Conservation (phyloP, 345 rosid genomes). For the Hypericum androsaemum region DNA sequence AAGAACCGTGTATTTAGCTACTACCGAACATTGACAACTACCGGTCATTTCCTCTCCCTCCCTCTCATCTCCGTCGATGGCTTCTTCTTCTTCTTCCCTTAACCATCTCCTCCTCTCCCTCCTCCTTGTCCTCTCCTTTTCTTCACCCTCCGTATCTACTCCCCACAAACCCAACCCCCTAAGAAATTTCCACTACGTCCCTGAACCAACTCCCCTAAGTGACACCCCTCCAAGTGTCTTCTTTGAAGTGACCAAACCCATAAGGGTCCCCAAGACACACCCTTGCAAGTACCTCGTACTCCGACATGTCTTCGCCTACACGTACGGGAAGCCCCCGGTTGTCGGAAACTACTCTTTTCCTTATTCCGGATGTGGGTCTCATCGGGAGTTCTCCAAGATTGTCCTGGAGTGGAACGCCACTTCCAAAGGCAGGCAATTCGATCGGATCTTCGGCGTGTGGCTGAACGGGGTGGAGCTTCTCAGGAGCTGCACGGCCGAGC, state of each 20-base stretch:
- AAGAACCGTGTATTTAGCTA: no score
- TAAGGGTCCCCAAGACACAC: conserved; percentile 21
- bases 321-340: conserved; percentile 59
- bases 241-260: conserved; percentile 78
- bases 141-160: conserved; percentile 22
- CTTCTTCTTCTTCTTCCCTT: conserved; percentile 23
- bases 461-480: conserved; percentile 82
- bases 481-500: conserved; percentile 95
- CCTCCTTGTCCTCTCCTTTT: conserved; percentile 16
- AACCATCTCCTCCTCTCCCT: conserved; percentile 22
- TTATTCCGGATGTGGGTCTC: conserved; percentile 32
- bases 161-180: conserved; percentile 30
- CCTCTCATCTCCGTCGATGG: conserved; percentile 20
- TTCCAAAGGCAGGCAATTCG: conserved; percentile 66
- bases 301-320: conserved; percentile 62
- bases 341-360: conserved; percentile 61
- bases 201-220: conserved; percentile 10
- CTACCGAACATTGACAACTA: no score
- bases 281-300: conserved; percentile 53
- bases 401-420: conserved; percentile 78
- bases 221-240: conserved; percentile 41
- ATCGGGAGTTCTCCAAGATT: conserved; percentile 48
- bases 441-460: conserved; percentile 87
- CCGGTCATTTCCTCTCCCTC: no score
- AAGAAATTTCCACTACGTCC: no score